Evolutionary conservation across 176 grass and related monocot species (phyloP), one percentile per base, ranked within the genome.

Genomic region (Panicum miliaceum): DNA sequence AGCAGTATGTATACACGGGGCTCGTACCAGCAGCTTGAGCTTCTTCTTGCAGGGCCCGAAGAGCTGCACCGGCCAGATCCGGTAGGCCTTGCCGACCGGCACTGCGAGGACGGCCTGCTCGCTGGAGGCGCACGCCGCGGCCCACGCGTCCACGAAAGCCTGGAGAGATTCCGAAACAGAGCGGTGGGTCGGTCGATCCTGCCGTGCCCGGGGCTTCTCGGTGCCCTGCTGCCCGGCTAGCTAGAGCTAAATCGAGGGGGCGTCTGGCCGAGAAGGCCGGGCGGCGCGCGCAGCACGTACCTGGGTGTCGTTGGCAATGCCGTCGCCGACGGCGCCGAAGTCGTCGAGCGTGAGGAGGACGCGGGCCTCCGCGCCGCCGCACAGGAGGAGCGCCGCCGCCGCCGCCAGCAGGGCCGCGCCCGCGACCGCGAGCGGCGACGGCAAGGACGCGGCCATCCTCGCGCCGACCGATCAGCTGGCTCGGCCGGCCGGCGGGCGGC

Each of bases 71-170:
- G 90, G 90, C 72, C 72, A 68, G 72, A 98, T 87, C 84, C 41
- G 76, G 84, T 93, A 98, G 0, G 62, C 46, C 75, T 90, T 93
- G 68, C 82, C 89, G 42, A 67, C 67, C 8, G 89, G 91, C 86
- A 95, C 78, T 19, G 84, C 47, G 45, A 98, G 75, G 20, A 83
- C 84, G 75, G 91, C 59, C 19, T 56, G 61, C 67, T 63, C 38
- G 63, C 35, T 34, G 6, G 89, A 94, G 23, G 5, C 32, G 62
- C 95, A 98, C 56, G 90, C 82, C 1, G 76, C 85, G 36, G 64
- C 27, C 92, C 95, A 98, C 52, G 95, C 90, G 57, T 81, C 67
- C 84, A 91, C 7, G 22, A 98, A 91, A 0, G 95, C 95, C 92
- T 97, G 56, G 5, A 76, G 8, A 69, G 15, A 22, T 16, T 23